These are phyloP conservation scores for Podosphaera leucotricha DNA, from an alignment of 2,329 filamentous ascomycete genomes.

Conservation along the genomic window DNA sequence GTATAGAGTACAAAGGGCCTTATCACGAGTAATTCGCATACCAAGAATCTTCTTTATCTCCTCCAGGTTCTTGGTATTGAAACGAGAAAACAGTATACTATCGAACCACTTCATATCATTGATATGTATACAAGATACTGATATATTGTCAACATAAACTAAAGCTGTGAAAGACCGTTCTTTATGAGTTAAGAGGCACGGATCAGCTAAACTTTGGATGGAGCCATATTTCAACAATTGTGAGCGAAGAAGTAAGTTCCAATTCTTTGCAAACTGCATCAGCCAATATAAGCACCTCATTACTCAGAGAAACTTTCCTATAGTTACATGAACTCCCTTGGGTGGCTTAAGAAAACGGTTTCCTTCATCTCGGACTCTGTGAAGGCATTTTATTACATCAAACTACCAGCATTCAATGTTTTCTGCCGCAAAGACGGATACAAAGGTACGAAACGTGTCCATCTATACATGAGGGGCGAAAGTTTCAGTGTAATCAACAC, in stretches of 20 bases:
- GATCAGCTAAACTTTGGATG: neutral
- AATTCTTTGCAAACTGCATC: neutral
- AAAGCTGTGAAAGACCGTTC: neutral
- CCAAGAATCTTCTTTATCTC: neutral
- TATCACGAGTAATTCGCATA: neutral
- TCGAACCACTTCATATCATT: neutral
- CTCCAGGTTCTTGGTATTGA: neutral
- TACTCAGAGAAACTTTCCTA: neutral
- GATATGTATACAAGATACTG: neutral
- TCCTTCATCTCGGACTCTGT: neutral
- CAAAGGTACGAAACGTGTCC: neutral
- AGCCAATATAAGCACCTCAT: neutral
- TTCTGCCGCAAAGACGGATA: neutral
- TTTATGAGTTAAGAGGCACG: neutral
- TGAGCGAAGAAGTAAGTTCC: neutral
- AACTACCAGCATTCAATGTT: neutral
- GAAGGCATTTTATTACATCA: constrained; percentile 1
- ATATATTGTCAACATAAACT: neutral
- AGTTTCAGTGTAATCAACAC: no score
- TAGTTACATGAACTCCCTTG: neutral
- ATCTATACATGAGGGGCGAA: no score
- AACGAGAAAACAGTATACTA: neutral
- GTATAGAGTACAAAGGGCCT: neutral
- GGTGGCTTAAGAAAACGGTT: neutral
- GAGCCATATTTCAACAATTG: neutral